A percentile compares a stretch with the other conserved stretches of the same genome.
These are phyloP conservation scores for Xylaria sp. DNA, from an alignment of 2,329 filamentous ascomycete genomes.

Conservation along the genomic window DNA sequence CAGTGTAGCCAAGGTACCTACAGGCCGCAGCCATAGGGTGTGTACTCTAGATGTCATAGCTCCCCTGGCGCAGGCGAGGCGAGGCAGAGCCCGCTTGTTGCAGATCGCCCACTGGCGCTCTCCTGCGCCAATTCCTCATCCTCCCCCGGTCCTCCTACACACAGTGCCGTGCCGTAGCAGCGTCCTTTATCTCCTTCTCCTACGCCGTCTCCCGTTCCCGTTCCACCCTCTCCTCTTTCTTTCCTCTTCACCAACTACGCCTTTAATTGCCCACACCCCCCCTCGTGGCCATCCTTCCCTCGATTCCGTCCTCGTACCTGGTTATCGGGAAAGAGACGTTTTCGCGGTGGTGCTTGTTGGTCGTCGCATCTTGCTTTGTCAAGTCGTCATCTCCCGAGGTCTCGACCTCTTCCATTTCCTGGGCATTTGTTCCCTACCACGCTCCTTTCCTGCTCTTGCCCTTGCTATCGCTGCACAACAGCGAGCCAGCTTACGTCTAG, in stretches of 20 bases:
- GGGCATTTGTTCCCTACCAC: slow-evolving; percentile 37
- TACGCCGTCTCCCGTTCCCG: slow-evolving; percentile 12
- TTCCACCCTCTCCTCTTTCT: slow-evolving; percentile 19
- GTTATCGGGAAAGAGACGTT: slow-evolving; percentile 28
- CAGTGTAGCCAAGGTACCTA: background rate
- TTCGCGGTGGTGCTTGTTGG: slow-evolving; percentile 28
- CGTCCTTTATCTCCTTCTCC: slow-evolving; percentile 22
- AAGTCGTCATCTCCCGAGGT: slow-evolving; percentile 11
- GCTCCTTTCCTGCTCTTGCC: slow-evolving; percentile 33
- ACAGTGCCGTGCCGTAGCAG: background rate
- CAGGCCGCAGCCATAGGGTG: background rate
- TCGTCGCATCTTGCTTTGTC: slow-evolving; percentile 24
- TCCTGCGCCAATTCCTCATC: background rate
- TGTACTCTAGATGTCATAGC: background rate
- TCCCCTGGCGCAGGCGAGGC: background rate
- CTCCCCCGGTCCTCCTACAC: too few relatives aligned
- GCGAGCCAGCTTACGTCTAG: slow-evolving; percentile 17
- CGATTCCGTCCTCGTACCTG: slow-evolving; percentile 9
- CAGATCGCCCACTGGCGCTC: background rate
- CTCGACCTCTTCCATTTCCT: slow-evolving; percentile 4
- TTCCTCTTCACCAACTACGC: slow-evolving; percentile 30
- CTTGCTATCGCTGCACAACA: background rate
- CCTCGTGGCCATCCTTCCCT: slow-evolving; percentile 27
- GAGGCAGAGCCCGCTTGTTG: background rate
- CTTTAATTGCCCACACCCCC: slow-evolving; percentile 19